Base-by-base conservation (phyloP, 441 rosid species). In the Gossypium trilobum region DNA sequence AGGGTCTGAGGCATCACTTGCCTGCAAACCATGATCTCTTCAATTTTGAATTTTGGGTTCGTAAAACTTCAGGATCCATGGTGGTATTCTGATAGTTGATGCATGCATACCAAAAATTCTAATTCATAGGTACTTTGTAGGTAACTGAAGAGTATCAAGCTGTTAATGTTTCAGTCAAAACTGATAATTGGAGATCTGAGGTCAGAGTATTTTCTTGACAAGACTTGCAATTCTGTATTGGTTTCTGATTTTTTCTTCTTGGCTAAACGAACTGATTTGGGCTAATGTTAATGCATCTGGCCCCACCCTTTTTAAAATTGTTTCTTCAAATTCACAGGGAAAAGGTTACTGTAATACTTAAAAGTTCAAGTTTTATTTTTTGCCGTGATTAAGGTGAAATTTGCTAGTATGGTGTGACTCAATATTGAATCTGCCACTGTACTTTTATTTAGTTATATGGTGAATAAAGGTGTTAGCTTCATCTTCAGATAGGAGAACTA, bases 11-110 rank as follows among this genome's bases (percentile, higher is more conserved):
- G 83, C 80, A 73, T 76, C 99, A 95, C 82, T 85, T 95, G 83
- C 87, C 89, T 36, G 85, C 98, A 56, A 86, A 90, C 60, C 99
- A 95, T 75, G 98, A 93, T 87, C 91, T 93, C 75, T 91, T 93
- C 87, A 79, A 84, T 82, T 95, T 89, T 82, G 98, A 95, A 84
- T 95, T 93, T 85, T 91, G 98, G 99, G 99, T 95, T 90, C 83
- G 99, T 93, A 85, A 88, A 88, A 31, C 89, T 81, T 87, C 85
- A 61, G 80, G 84, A 76, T 85, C 86, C 71, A 65, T 29, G 31
- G 57, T 70, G 14, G 44, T 22, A 16, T 74, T 73, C 8, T 75
- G 48, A 51, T 78, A 56, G 48, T 75, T 78, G 20, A 63, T 64
- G 68, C 29, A 44, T 75, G 22, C 42, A 74, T 56, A 66, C 31